A percentile compares a stretch with the other conserved stretches of the same genome.
These are phyloP conservation scores for Medicago ruthenica DNA, from an alignment of 306 rosid species.

Conservation along the genomic window DNA sequence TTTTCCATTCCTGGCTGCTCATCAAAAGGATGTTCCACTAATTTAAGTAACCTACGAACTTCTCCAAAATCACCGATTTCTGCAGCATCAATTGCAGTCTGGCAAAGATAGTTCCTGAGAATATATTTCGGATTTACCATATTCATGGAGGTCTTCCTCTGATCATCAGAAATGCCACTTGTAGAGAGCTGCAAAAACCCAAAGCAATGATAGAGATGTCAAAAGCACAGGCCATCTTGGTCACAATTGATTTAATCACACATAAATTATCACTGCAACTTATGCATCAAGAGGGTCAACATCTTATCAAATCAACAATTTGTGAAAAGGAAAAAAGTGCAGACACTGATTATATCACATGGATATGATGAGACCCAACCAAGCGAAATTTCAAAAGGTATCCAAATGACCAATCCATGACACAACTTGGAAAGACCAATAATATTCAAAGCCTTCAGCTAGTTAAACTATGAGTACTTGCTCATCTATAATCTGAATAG, in stretches of 20 bases:
- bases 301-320: slow-evolving; percentile 5
- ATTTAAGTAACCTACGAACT: slow-evolving; percentile 75
- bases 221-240: slow-evolving; percentile 18
- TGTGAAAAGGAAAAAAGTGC: not conserved
- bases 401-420: not conserved
- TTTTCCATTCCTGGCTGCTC: slow-evolving; percentile 99
- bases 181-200: slow-evolving; percentile 71
- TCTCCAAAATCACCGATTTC: slow-evolving; percentile 92
- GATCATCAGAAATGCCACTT: slow-evolving; percentile 75
- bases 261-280: slow-evolving; percentile 5
- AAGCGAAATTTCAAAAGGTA: not conserved
- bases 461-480: slow-evolving; percentile 2
- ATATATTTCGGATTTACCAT: slow-evolving; percentile 90
- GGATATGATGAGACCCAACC: not conserved
- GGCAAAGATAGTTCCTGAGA: slow-evolving; percentile 94
- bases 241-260: slow-evolving; percentile 28
- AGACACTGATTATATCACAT: slow-evolving; percentile 1
- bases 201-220: slow-evolving; percentile 24
- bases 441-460: slow-evolving; percentile 25
- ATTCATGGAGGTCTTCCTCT: slow-evolving; percentile 83
- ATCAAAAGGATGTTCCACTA: slow-evolving; percentile 88
- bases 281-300: not conserved
- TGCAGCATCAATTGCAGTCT: slow-evolving; percentile 95
- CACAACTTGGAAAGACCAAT: slow-evolving; percentile 17
- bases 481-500: slow-evolving; percentile 24